Evolutionary conservation across 371 early-diverging fungal genomes (phyloP), one percentile per base, ranked within the genome.

Genomic region (Scutellospora calospora): DNA sequence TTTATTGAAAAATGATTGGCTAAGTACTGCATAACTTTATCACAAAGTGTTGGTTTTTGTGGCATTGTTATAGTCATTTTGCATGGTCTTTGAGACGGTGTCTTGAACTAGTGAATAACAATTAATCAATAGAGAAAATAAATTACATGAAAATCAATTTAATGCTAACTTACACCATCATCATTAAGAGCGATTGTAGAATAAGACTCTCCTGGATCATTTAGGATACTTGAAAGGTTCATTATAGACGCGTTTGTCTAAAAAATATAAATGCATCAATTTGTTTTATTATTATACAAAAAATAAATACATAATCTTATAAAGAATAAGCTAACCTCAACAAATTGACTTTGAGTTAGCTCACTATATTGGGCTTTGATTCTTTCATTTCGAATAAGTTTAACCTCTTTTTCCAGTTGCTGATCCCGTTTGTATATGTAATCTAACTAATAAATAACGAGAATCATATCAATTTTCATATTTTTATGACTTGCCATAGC

Each of bases 111-210:
- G 57, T 76, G 60, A 27, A 59, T 22, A 59, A 60, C 14, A 12
- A 76, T 33, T 60, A 59, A n/a, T 38, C 8, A 57, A 33, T 33
- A 59, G 20, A 52, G 51, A 76, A 57, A 60, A 59, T 76, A 18
- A n/a, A 41, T 76, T 60, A 35, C 60, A 57, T 31, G 49, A 55
- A 54, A 41, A 22, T 59, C 22, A 31, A 74, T 55, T 11, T 55
- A 29, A 54, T 54, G 54, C n/a, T n/a, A 76, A 76, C 76, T 76
- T 76, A 76, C 76, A 60, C 60, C 60, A 76, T 76, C 76, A 52
- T 72, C 27, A 4, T 54, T 54, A 54, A 12, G 38, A 38, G 38
- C 38, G 38, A 57, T 57, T 57, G 25, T 57, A 57, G 20, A 25
- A 20, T 20, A 25, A 59, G 59, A 59, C 9, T 59, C 27, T 59